Percentiles rank a stretch among this genome's conserved stretches.
phyloP scores from a whole-genome alignment of 1,139 yeast species.

The Kodamaea ohmeri region DNA sequence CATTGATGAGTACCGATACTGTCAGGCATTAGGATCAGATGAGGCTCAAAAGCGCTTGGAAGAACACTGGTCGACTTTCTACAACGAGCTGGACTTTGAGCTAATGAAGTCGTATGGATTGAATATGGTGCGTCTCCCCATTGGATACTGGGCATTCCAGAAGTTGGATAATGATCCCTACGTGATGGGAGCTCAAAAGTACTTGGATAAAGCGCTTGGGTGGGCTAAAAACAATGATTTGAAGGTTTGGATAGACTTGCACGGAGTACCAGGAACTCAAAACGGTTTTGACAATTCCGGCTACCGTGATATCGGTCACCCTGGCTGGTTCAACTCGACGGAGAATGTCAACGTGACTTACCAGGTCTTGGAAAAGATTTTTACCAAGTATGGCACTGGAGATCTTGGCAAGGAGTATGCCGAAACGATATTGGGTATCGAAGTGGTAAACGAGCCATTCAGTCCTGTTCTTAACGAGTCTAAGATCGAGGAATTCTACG shows the following conservation, averaged over 20 bases:
- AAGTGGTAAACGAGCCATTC: conserved; percentile 66
- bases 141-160: conserved; percentile 69
- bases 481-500: conserved; percentile 40
- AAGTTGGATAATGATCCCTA: conserved; percentile 52
- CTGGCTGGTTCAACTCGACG: conserved; percentile 50
- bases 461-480: conserved; percentile 40
- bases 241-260: conserved; percentile 62
- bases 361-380: conserved; percentile 43
- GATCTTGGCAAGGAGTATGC: conserved; percentile 30
- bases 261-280: conserved; percentile 67
- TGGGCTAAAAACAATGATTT: conserved; percentile 53
- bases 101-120: conserved; percentile 49
- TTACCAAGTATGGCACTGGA: conserved; percentile 42
- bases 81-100: conserved; percentile 52
- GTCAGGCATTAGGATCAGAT: conserved; percentile 44
- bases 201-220: conserved; percentile 50
- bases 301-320: conserved; percentile 40
- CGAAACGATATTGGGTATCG: conserved; percentile 58
- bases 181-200: conserved; percentile 53
- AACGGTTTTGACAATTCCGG: conserved; percentile 75
- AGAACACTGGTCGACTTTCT: conserved; percentile 56
- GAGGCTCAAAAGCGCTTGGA: conserved; percentile 41
- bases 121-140: conserved; percentile 61
- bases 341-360: conserved; percentile 43
- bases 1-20: conserved; percentile 58